Evolutionary conservation across 2,329 filamentous ascomycete genomes (phyloP).

Genomic region (Alternaria sp.): DNA sequence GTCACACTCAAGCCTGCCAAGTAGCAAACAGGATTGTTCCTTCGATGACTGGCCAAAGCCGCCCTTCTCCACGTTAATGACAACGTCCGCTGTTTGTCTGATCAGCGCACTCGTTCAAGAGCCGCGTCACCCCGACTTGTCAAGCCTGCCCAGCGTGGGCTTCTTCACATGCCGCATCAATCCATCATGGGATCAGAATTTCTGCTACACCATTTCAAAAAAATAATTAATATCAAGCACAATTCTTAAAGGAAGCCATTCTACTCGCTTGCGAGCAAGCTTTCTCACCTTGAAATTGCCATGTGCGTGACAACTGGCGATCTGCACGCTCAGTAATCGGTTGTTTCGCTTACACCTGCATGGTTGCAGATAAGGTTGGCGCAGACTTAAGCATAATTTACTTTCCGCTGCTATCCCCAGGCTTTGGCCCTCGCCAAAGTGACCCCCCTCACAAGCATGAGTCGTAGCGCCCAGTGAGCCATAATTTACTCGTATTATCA

Average conservation of each 20-base stretch:
- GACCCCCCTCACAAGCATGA: slow-evolving; percentile 12
- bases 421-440: slow-evolving; percentile 25
- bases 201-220: not conserved
- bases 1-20: slow-evolving; percentile 48
- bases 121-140: slow-evolving; percentile 47
- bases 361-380: slow-evolving; percentile 49
- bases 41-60: slow-evolving; percentile 42
- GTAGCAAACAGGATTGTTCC: slow-evolving; percentile 42
- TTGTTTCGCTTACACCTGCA: slow-evolving; percentile 41
- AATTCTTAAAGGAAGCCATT: not conserved
- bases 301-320: not conserved
- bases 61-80: slow-evolving; percentile 26
- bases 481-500: slow-evolving; percentile 13
- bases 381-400: slow-evolving; percentile 50
- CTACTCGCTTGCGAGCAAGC: not conserved
- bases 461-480: slow-evolving; percentile 9
- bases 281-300: not conserved
- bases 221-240: not conserved
- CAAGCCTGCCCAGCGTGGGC: slow-evolving; percentile 23
- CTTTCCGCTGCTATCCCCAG: slow-evolving; percentile 39
- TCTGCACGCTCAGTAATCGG: slow-evolving; percentile 24
- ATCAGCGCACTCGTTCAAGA: slow-evolving; percentile 32
- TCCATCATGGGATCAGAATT: slow-evolving; percentile 6
- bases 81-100: slow-evolving; percentile 31
- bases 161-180: slow-evolving; percentile 18